Evolutionary conservation across 140 eudicot genomes (phyloP), one percentile per base, ranked within the genome.

Genomic region (Senecio squalidus): DNA sequence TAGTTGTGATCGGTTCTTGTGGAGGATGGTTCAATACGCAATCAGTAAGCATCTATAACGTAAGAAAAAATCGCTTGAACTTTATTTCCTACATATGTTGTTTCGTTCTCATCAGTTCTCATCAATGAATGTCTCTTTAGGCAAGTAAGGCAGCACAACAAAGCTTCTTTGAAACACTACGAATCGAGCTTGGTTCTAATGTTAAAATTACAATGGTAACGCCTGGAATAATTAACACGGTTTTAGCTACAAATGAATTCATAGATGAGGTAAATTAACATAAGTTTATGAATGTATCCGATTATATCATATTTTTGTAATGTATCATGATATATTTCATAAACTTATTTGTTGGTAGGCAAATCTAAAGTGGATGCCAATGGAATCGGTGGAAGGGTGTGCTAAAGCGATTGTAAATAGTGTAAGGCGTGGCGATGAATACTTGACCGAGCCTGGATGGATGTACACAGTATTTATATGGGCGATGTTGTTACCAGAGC

Each of bases 91-190:
- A 26, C 25, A 10, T 46, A 0, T 18, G 0, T 15, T 47, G n/a
- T n/a, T 30, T 14, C 0, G 13, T 50, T 30, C n/a, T n/a, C n/a
- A n/a, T n/a, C n/a, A n/a, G 22, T 13, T 4, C 1, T 1, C n/a
- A 39, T 25, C 21, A 31, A 30, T 29, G 11, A 17, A 9, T 24
- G 60, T 0, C 10, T 4, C 3, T 47, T 2, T 45, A 87, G 94
- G 94, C 94, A 16, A 83, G 78, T 25, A 87, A 87, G 64, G 89
- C 81, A 10, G 96, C 96, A 7, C 62, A 80, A 39, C 73, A 80
- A 55, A 80, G 75, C 69, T 80, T 87, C 77, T 87, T 58, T 28
- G 94, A 87, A 69, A 83, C 94, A 55, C 66, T 87, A n/a, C 49
- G 94, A 33, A 38, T 68, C 6, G 89, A 87, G 67, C 28, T 81